Conservation (phyloP, 306 rosid genomes). For the Vicia sativa region DNA sequence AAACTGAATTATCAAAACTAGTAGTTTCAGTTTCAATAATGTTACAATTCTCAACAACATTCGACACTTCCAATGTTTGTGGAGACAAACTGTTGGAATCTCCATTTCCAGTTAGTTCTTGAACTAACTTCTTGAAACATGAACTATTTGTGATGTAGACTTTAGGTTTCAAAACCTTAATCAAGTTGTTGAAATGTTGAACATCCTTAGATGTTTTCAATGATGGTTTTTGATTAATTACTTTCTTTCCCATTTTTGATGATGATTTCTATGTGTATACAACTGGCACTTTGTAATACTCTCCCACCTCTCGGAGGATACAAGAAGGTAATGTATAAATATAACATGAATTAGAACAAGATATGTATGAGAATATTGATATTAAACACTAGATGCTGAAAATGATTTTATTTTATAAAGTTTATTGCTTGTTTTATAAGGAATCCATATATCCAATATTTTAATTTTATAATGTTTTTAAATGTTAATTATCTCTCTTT, state of each 20-base stretch:
- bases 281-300: slow-evolving; percentile 53
- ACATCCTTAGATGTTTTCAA: slow-evolving; percentile 44
- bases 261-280: slow-evolving; percentile 45
- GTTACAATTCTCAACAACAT: slow-evolving; percentile 9
- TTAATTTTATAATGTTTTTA: neutral
- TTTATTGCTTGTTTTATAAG: slow-evolving; percentile 13
- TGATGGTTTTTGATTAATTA: slow-evolving; percentile 37
- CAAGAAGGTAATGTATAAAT: slow-evolving; percentile 49
- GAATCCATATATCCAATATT: neutral
- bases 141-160: slow-evolving; percentile 55
- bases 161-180: slow-evolving; percentile 48
- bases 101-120: slow-evolving; percentile 54
- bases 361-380: slow-evolving; percentile 36
- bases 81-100: slow-evolving; percentile 29
- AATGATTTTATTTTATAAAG: slow-evolving; percentile 23
- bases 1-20: slow-evolving; percentile 30
- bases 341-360: slow-evolving; percentile 37
- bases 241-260: slow-evolving; percentile 49
- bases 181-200: slow-evolving; percentile 47
- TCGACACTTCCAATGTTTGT: slow-evolving; percentile 27
- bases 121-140: slow-evolving; percentile 55
- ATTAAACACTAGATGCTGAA: slow-evolving; percentile 52
- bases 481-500: neutral
- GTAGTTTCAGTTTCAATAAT: slow-evolving; percentile 23
- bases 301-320: slow-evolving; percentile 61